A percentile compares a stretch with the other conserved stretches of the same genome.
Evolutionary conservation across 345 rosid species (phyloP).

Genomic region (Eucalyptus marginata): DNA sequence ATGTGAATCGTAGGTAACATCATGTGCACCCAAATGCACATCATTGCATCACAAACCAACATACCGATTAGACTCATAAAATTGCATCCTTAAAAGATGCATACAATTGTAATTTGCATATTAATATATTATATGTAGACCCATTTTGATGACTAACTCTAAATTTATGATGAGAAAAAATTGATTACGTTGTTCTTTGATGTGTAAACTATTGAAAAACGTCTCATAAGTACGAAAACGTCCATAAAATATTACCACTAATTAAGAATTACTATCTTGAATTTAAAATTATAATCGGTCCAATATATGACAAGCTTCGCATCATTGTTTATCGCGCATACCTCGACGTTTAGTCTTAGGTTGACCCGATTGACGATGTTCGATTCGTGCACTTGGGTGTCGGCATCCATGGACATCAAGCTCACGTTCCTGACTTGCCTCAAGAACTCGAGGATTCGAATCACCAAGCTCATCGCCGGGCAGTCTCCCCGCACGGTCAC

Average conservation of each 20-base stretch:
- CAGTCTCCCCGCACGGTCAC: constrained; percentile 34
- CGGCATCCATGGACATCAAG: constrained; percentile 43
- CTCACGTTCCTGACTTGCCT: constrained; percentile 31
- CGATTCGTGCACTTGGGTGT: constrained; percentile 5
- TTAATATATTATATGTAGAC: not conserved
- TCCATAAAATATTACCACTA: not conserved
- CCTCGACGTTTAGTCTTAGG: constrained; percentile 53
- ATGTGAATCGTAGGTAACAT: not conserved
- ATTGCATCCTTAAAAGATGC: not conserved
- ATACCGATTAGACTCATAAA: not conserved
- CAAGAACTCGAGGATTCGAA: constrained; percentile 56
- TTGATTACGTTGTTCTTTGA: not conserved
- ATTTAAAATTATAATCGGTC: not conserved
- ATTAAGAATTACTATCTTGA: not conserved
- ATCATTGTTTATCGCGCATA: not conserved
- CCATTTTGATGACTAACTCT: not conserved
- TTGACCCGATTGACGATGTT: constrained; percentile 13
- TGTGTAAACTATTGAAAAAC: not conserved
- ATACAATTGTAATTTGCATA: not conserved
- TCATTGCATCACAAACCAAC: not conserved
- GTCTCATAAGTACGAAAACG: not conserved
- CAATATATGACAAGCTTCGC: not conserved
- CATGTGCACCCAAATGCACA: not conserved
- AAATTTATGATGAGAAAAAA: not conserved
- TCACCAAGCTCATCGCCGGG: constrained; percentile 14